Conservation (phyloP, 2,329 filamentous ascomycete genomes). For the Thelonectria olida region DNA sequence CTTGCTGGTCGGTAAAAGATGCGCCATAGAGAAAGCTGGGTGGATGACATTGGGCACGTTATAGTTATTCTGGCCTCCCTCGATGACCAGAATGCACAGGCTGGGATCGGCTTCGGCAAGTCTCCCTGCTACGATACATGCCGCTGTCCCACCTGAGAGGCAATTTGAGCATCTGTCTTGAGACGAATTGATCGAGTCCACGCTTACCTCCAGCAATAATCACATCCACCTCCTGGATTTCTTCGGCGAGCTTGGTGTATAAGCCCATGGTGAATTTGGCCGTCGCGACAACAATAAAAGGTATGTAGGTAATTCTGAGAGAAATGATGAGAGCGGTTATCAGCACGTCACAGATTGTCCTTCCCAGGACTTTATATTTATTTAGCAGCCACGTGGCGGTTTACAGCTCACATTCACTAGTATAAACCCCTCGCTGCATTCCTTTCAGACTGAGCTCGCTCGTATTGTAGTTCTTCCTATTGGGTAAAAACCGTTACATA, state of each 20-base stretch:
- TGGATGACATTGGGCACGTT: conserved; percentile 39
- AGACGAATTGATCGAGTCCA: too few relatives aligned
- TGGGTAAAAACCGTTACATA: background rate
- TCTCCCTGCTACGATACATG: conserved; percentile 42
- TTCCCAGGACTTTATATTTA: background rate
- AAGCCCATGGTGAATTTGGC: conserved; percentile 1
- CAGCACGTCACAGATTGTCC: background rate
- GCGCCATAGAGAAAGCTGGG: conserved; percentile 38
- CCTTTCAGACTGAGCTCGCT: background rate
- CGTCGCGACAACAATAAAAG: background rate
- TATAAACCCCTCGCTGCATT: background rate
- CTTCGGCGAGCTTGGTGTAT: conserved; percentile 6
- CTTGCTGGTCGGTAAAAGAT: conserved; percentile 35
- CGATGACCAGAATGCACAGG: conserved; percentile 44
- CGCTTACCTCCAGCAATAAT: too few relatives aligned
- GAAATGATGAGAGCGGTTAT: background rate
- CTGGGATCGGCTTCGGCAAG: conserved; percentile 41
- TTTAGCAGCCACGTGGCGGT: background rate
- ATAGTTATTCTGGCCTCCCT: conserved; percentile 42
- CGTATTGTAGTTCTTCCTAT: background rate
- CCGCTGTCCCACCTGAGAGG: conserved; percentile 44
- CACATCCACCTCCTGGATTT: too few relatives aligned
- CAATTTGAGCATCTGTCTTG: too few relatives aligned
- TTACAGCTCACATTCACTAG: background rate
- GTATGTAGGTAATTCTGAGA: too few relatives aligned